Evolutionary conservation across 129 eudicot genomes (phyloP).

Genomic region (Kitagawia praeruptora): DNA sequence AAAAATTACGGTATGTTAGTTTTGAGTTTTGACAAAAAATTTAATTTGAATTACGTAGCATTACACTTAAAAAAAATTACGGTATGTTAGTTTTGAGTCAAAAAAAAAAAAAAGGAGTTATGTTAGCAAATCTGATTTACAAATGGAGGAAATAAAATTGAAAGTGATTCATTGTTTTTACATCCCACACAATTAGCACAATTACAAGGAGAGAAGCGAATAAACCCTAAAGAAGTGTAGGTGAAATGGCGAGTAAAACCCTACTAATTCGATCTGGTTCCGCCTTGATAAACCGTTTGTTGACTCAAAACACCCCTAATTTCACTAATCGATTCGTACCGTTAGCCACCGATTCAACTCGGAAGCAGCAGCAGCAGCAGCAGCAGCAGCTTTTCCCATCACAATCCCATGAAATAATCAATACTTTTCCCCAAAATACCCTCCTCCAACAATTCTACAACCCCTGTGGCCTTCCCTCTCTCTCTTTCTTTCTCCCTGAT

Average conservation of each 20-base stretch:
- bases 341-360: conserved; percentile 19
- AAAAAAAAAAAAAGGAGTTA: too few species aligned
- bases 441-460: conserved; percentile 15
- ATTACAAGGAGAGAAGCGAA: too few species aligned
- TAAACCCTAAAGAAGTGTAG: neutral
- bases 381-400: conserved; percentile 15
- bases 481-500: conserved; percentile 72
- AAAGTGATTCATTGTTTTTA: too few species aligned
- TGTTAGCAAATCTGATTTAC: too few species aligned
- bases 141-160: too few species aligned
- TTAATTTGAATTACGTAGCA: too few species aligned
- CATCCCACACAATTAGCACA: too few species aligned
- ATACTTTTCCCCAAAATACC: conserved; percentile 32
- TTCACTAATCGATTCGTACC: conserved; percentile 16
- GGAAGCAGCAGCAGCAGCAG: neutral
- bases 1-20: too few species aligned
- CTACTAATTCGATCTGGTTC: conserved; percentile 70
- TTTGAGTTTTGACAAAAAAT: too few species aligned
- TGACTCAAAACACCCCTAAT: conserved; percentile 5
- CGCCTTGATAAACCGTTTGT: conserved; percentile 31
- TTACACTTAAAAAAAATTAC: too few species aligned
- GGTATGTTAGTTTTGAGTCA: too few species aligned
- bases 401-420: conserved; percentile 21
- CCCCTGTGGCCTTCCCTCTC: conserved; percentile 72
- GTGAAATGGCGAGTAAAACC: conserved; percentile 63